Conservation (phyloP, 768 basidiomycete genomes). For the Pleurotus cornucopiae region DNA sequence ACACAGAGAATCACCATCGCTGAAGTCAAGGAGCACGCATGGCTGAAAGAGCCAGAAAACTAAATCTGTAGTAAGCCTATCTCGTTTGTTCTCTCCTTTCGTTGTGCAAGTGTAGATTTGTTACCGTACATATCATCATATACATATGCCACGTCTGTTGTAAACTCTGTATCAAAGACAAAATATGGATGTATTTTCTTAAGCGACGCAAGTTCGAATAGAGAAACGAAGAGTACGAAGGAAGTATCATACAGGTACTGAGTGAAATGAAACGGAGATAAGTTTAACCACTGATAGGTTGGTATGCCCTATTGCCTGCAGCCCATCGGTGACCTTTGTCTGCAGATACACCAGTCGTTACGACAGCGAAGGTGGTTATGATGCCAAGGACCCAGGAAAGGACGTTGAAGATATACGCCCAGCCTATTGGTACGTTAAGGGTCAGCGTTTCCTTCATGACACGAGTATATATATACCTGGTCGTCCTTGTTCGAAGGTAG, state of each 20-base stretch:
- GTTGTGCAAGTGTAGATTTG: neutral
- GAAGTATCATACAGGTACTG: neutral
- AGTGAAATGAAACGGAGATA: neutral
- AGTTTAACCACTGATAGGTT: conserved; percentile 24
- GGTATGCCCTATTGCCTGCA: conserved; percentile 70
- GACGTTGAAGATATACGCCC: conserved; percentile 54
- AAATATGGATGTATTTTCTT: too few relatives aligned
- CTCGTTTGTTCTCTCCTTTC: neutral
- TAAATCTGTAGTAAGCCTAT: too few relatives aligned
- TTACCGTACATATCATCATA: conserved; percentile 5
- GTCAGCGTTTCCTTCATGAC: conserved; percentile 13
- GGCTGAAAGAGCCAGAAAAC: conserved; percentile 43
- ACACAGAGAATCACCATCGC: conserved; percentile 73
- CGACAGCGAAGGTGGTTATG: conserved; percentile 46
- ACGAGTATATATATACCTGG: conserved; percentile 36
- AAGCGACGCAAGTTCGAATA: too few relatives aligned
- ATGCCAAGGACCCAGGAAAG: conserved; percentile 60
- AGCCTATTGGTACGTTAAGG: conserved; percentile 33
- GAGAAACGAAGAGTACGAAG: neutral
- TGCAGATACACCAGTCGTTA: conserved; percentile 60
- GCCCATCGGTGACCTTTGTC: conserved; percentile 68
- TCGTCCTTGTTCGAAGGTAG: conserved; percentile 52
- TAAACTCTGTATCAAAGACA: too few relatives aligned
- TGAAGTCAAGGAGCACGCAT: conserved; percentile 81
- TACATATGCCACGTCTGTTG: neutral